Conservation (phyloP, 2,329 filamentous ascomycete genomes). For the Pseudophaeomoniella oleicola region DNA sequence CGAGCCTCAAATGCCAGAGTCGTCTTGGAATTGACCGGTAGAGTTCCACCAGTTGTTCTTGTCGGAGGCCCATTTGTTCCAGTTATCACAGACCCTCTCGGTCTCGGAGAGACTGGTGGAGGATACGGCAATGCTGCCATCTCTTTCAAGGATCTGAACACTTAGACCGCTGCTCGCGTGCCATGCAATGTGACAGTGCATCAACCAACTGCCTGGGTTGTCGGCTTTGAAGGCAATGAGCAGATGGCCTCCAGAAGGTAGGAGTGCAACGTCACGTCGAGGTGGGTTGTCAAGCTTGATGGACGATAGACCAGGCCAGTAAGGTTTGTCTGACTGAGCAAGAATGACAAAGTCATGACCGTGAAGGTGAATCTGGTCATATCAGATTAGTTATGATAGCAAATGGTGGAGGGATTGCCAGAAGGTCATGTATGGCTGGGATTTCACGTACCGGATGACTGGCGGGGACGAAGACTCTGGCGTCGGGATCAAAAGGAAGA, state of each 20-base stretch:
- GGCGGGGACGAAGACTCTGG: neutral
- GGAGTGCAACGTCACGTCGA: slow-evolving; percentile 23
- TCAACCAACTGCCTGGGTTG: slow-evolving; percentile 24
- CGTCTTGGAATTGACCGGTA: neutral
- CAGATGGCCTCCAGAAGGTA: slow-evolving; percentile 21
- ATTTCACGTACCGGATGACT: neutral
- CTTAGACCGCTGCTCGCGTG: slow-evolving; percentile 17
- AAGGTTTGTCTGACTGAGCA: slow-evolving; percentile 5
- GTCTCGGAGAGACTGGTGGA: neutral
- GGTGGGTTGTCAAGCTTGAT: slow-evolving; percentile 18
- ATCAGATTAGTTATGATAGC: slow-evolving; percentile 16
- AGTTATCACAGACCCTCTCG: slow-evolving; percentile 1
- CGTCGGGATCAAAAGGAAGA: neutral
- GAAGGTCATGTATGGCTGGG: too few relatives aligned
- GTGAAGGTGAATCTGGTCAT: slow-evolving; percentile 19
- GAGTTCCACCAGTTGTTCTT: neutral
- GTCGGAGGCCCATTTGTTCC: neutral
- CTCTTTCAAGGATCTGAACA: slow-evolving; percentile 18
- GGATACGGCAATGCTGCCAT: slow-evolving; percentile 1
- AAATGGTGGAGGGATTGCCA: too few relatives aligned
- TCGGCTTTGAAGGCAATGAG: slow-evolving; percentile 25
- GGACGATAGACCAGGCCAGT: slow-evolving; percentile 8
- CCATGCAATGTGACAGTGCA: slow-evolving; percentile 20
- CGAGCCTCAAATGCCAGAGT: slow-evolving; percentile 2
- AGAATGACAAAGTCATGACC: slow-evolving; percentile 14